Evolutionary conservation across 441 rosid species (phyloP), one percentile per base, ranked within the genome.

Genomic region (Pelargonium citronellum): DNA sequence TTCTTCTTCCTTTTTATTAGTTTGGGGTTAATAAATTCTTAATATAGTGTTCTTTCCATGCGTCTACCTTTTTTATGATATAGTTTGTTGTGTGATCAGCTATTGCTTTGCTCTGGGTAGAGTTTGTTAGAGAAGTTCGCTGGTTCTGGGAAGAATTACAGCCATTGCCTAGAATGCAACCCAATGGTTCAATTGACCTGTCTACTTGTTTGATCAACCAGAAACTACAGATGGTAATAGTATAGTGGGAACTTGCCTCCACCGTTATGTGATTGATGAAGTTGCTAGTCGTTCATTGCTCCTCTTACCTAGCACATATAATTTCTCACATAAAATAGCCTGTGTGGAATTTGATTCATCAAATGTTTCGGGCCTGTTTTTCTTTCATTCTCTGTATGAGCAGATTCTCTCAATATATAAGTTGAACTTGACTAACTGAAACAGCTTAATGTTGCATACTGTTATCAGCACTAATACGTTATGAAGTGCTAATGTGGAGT

Each of bases 111-210:
- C 92, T 95, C 75, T 95, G 99, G 99, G 75, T 92, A 76, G 99
- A 95, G 80, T 95, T 95, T 78, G 90, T 91, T 79, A 91, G 93
- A 70, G 99, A 95, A 88, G 89, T 90, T 74, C 96, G 96, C 68
- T 95, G 95, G 95, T 92, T 85, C 75, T 95, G 99, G 99, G 99
- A 95, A 82, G 99, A 95, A 84, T 79, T 91, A 46, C 97, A 91
- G 73, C 82, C 91, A 24, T 78, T 95, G 82, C 97, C 99, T 39
- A 89, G 85, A 84, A 82, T 91, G 86, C 84, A 83, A 58, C 67
- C 67, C 27, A 77, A 75, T 80, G 89, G 93, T 79, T 80, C 86
- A 41, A 85, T 95, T 83, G 97, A 91, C 84, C 79, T 95, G 66
- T 83, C 93, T 41, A 88, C 92, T 60, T 95, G 97, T 85, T 83